Base-by-base conservation (phyloP, 495 filamentous ascomycete species). In the Aspergillus indologenus region DNA sequence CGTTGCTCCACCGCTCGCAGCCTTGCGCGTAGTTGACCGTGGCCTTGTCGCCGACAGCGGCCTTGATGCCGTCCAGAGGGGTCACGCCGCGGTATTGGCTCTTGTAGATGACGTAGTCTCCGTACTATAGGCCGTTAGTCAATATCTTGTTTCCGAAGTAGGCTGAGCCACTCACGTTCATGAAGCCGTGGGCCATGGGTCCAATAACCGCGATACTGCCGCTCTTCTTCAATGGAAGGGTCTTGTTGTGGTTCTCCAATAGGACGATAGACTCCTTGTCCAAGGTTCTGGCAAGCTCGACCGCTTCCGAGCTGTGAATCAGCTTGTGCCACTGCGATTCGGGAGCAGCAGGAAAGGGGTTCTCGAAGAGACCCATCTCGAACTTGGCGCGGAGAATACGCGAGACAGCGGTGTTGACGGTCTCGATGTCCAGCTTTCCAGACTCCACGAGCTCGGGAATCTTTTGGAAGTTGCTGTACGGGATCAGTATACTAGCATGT, bases 1-100 rank as follows among this genome's bases (percentile, higher is more conserved):
- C 84, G 54, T 75, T 85, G 46, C 85, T 87, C 85, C 86, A 90
- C n/a, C 85, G 79, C 66, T 89, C 84, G 58, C 86, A 88, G 24
- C 87, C 88, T 68, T 87, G 72, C 0, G 85, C 85, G 59, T 87
- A 89, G 46, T 83, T 83, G 40, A 88, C 72, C 20, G 71, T 76
- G 2, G 75, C 75, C 4, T 69, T 70, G 40, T 75, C 71, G 54
- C 81, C 85, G 51, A 83, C 81, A 11, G 82, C 82, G 14, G 78
- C 75, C 46, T 79, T 81, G 60, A 90, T 86, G 19, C 87, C 86
- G 54, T 86, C 85, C 9, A 87, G 73, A 8, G 87, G 87, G 0
- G 83, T 89, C 22, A 87, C 77, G 22, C 86, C 86, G 40, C 79
- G 79, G 57, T 82, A 82, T 47, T 86, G 81, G 15, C 83, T 81